Conservation (phyloP, 2,329 filamentous ascomycete genomes). For the Penicillium digitatum region DNA sequence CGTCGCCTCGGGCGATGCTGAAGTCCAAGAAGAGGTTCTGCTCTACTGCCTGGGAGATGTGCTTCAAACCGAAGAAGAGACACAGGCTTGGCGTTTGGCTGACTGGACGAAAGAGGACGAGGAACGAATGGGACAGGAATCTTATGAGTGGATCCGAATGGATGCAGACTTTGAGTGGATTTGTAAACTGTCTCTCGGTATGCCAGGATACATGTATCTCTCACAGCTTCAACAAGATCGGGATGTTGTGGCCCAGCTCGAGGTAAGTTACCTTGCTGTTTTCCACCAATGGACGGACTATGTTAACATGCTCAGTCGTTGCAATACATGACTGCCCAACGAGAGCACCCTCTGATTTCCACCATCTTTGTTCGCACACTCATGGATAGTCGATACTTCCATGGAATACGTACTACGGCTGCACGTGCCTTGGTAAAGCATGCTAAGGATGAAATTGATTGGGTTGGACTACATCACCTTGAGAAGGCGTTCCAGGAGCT, state of each 20-base stretch:
- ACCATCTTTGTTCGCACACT: slow-evolving; percentile 86
- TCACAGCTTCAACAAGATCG: slow-evolving; percentile 96
- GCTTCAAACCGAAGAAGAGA: slow-evolving; percentile 75
- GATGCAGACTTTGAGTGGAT: slow-evolving; percentile 99
- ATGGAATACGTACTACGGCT: slow-evolving; percentile 85
- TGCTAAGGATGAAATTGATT: slow-evolving; percentile 65
- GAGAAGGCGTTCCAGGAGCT: slow-evolving; percentile 81
- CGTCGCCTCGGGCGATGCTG: slow-evolving; percentile 59
- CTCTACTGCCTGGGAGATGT: slow-evolving; percentile 92
- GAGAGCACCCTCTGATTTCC: slow-evolving; percentile 75
- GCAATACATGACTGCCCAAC: slow-evolving; percentile 65
- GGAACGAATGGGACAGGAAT: slow-evolving; percentile 87
- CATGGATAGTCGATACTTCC: slow-evolving; percentile 87
- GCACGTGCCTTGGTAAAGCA: slow-evolving; percentile 74
- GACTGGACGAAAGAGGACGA: slow-evolving; percentile 92
- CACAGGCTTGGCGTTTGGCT: slow-evolving; percentile 74
- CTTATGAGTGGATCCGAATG: slow-evolving; percentile 97
- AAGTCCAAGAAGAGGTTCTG: slow-evolving; percentile 72
- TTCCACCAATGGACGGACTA: neutral
- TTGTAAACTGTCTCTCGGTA: slow-evolving; percentile 73
- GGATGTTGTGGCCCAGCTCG: slow-evolving; percentile 83
- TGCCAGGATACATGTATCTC: slow-evolving; percentile 96
- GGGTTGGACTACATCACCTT: slow-evolving; percentile 78
- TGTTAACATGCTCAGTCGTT: slow-evolving; percentile 52
- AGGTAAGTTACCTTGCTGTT: slow-evolving; percentile 40